Base-by-base conservation (phyloP, 805 yeast genomes). In the Suhomyces vadensis region DNA sequence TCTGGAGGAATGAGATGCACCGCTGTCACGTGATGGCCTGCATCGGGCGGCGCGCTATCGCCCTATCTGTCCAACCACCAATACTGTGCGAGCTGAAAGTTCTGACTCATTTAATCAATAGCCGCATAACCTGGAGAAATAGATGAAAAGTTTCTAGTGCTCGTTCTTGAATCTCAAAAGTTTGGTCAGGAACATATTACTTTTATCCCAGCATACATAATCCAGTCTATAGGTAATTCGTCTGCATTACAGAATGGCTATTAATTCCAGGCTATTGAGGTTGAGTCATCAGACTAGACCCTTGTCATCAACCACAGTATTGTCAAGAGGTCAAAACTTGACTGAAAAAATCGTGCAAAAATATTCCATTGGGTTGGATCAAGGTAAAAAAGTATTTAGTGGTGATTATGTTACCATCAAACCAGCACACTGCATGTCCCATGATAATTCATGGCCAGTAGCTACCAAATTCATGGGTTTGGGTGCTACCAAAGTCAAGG, bases 391-490 rank as follows among this genome's bases (percentile, higher is more conserved):
- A 43, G 96, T 94, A 27, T 82, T 74, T 56, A 76, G 88, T 37
- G 99, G 98, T 10, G 99, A 94, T 70, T 94, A 91, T 68, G 98
- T 95, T 41, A 81, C 96, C 2, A 92, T 94, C 61, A 78, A 74
- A 57, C 99, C 99, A 3, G 92, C 96, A 2, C 96, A 94, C 71
- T 95, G 97, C 66, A 94, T 94, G 99, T 89, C 98, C 11, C 99
- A 94, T 65, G 99, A 94, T 67, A 94, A 94, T 69, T 85, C 97
- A 35, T 95, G 99, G 99, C 99, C 99, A 0, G 97, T 94, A 13
- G 99, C 99, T 0, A 76, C 92, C 60, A 94, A 94, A 70, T 94
- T 94, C 71, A 88, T 80, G 83, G 96, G 96, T 5, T 76, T 94
- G 27, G 99, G 99, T 1, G 97, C 97, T 27, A 79, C 80, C 16